These are phyloP conservation scores for Pyrenula aspistea DNA, from an alignment of 495 filamentous ascomycete genomes.

Conservation along the genomic window DNA sequence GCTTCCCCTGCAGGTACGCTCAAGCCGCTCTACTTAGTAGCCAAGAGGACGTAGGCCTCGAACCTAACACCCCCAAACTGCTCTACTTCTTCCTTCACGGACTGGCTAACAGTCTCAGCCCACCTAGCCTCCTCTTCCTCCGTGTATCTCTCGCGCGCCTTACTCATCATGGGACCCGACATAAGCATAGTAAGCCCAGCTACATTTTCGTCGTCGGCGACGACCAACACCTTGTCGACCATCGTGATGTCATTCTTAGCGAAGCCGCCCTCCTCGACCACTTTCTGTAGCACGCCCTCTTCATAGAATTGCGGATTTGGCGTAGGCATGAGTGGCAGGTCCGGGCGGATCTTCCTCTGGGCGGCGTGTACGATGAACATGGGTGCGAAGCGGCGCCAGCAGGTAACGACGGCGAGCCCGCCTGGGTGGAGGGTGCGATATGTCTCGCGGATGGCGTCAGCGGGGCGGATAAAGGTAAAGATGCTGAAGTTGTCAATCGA, in stretches of 20 bases:
- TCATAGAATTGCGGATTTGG: not conserved
- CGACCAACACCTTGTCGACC: not conserved
- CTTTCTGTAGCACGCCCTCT: not conserved
- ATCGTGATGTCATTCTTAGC: not conserved
- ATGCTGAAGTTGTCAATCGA: constrained; percentile 6
- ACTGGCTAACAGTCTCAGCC: not conserved
- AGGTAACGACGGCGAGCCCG: not conserved
- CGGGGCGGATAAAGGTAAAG: not conserved
- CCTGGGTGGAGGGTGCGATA: not conserved
- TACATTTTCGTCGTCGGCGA: not conserved
- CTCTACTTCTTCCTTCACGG: not conserved
- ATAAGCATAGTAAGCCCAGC: not conserved
- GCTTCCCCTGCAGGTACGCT: no score
- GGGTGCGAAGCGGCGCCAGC: not conserved
- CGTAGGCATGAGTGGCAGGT: not conserved
- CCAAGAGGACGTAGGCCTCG: not conserved
- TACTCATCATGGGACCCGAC: not conserved
- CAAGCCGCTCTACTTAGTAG: no score
- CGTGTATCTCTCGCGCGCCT: not conserved
- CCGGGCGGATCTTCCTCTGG: not conserved
- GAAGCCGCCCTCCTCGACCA: not conserved
- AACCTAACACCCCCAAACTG: not conserved
- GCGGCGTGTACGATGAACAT: not conserved
- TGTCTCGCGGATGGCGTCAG: not conserved
- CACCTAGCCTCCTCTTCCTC: not conserved